These are phyloP conservation scores for Coniferiporia weirii DNA, from an alignment of 1,284 basidiomycete species.

Conservation along the genomic window DNA sequence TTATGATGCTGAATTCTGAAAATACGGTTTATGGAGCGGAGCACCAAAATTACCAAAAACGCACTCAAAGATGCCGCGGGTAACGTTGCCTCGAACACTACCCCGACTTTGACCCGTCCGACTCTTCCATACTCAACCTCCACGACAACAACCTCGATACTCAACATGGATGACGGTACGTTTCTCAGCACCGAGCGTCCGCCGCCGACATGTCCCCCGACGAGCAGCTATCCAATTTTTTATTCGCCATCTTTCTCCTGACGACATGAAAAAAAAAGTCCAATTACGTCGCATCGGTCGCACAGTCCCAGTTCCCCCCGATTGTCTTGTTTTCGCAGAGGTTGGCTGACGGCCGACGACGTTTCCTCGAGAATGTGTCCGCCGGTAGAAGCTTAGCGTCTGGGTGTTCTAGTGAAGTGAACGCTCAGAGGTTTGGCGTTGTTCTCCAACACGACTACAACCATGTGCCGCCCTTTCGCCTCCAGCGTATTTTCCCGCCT, in stretches of 20 bases:
- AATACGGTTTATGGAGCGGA: no score
- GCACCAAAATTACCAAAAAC: no score
- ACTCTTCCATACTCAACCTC: no score
- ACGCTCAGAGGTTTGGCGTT: background rate
- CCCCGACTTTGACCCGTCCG: no score
- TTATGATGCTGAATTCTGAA: no score
- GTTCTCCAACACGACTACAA: background rate
- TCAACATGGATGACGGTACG: conserved; percentile 19
- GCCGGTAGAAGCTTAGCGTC: background rate
- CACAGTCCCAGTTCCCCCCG: background rate
- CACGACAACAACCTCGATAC: background rate
- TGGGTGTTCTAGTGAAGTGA: background rate
- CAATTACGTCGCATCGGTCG: background rate
- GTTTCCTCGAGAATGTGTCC: background rate
- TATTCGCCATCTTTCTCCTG: background rate
- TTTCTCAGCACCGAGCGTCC: conserved; percentile 14
- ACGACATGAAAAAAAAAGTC: background rate
- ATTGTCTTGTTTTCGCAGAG: background rate
- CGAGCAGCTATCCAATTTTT: conserved; percentile 7
- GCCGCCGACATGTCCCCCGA: conserved; percentile 8
- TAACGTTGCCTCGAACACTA: no score
- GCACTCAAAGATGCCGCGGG: no score
- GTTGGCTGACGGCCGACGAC: conserved; percentile 2
- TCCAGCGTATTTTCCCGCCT: background rate
- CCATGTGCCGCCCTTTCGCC: background rate